Percentiles rank a stretch among this genome's conserved stretches.
These are phyloP conservation scores for Haplosporangium sp. DNA, from an alignment of 371 early-diverging fungal species.

Conservation along the genomic window DNA sequence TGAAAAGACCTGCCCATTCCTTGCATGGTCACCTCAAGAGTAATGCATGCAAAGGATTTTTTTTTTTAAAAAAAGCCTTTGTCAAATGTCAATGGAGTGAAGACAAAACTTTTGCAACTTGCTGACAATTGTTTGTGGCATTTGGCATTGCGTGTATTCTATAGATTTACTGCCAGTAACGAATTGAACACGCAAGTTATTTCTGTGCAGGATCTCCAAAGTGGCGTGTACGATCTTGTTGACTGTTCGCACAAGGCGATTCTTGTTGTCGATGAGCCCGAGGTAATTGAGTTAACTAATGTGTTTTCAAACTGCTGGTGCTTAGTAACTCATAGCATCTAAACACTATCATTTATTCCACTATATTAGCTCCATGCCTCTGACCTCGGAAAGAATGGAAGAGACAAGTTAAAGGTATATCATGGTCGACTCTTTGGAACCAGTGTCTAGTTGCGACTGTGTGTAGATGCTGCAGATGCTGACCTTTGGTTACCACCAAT, in stretches of 20 bases:
- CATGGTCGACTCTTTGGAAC: neutral
- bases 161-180: conserved; percentile 18
- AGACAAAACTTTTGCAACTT: neutral
- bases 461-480: too few relatives aligned
- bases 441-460: neutral
- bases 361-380: conserved; percentile 32
- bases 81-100: neutral
- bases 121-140: neutral
- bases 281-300: conserved; percentile 21
- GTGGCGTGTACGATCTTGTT: conserved; percentile 33
- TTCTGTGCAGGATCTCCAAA: conserved; percentile 42
- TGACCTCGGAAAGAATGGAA: conserved; percentile 37
- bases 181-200: conserved; percentile 35
- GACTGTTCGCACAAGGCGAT: conserved; percentile 52
- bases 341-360: neutral
- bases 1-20: conserved; percentile 47
- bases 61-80: neutral
- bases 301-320: too few relatives aligned
- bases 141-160: neutral
- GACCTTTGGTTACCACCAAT: neutral
- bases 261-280: conserved; percentile 44
- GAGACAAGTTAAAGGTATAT: conserved; percentile 38
- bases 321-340: neutral
- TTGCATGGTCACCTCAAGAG: conserved; percentile 54
- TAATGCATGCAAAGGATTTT: conserved; percentile 14